Evolutionary conservation across 2,329 filamentous ascomycete species (phyloP), one percentile per base, ranked within the genome.

Genomic region (Didymellaceae sp.): DNA sequence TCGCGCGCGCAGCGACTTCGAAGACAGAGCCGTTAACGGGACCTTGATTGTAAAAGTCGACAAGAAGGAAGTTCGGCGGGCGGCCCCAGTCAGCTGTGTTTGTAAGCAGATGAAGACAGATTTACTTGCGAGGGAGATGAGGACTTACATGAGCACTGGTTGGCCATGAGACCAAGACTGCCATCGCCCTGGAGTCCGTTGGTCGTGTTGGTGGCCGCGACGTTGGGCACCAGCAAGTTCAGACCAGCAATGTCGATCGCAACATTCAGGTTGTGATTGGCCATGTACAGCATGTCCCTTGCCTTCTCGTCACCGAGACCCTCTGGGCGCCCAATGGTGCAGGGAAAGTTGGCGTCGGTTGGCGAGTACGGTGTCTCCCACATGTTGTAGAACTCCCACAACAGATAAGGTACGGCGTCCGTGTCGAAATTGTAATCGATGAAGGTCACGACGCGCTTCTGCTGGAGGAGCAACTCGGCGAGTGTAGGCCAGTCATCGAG

Each of bases 231-330:
- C 21, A 75, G 45, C 6, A 75, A 43, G 33, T 51, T 62, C 5
- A 58, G 34, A 0, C 69, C 68, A 8, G 63, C 62, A 13, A 63
- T 57, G 1, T 54, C 56, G 31, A 95, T 74, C 44, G 82, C 82
- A 55, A 96, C 82, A 71, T 97, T 96, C 50, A 97, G 80, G 71
- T 97, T 97, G 77, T 97, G 92, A 74, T 97, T 97, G 63, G 89
- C 85, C 65, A 97, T 81, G 70, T 93, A 96, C 73, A 96, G 78
- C 47, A 88, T 81, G 14, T 86, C 78, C 52, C 78, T 76, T 0
- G 65, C 62, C 14, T 83, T 80, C 4, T 81, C 73, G 0, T 71
- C 65, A 5, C 76, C 68, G 45, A 95, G 75, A 26, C 82, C 77
- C 0, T 90, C 90, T 0, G 92, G 92, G 0, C 92, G 85, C 67